phyloP scores from a whole-genome alignment of 2,329 filamentous ascomycete genomes.

The Pseudofabraea citricarpa region DNA sequence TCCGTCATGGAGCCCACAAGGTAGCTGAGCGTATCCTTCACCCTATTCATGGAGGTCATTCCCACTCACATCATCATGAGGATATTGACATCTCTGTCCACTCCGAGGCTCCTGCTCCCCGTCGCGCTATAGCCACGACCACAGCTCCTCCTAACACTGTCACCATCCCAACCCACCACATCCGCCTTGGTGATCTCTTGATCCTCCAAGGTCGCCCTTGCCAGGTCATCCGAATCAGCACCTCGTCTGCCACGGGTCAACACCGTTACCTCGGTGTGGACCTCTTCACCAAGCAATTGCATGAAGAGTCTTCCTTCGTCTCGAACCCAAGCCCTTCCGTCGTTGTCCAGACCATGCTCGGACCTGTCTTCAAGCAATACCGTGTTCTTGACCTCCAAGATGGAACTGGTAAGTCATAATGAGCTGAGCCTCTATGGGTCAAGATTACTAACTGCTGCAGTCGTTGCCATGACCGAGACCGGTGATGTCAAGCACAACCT shows the following conservation, averaged over 20 bases:
- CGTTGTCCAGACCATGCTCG: constrained; percentile 98
- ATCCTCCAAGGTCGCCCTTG: constrained; percentile 98
- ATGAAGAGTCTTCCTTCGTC: constrained; percentile 97
- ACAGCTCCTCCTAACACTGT: constrained; percentile 67
- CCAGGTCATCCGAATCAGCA: constrained; percentile 99
- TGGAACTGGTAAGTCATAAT: constrained; percentile 50
- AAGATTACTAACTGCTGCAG: constrained; percentile 28
- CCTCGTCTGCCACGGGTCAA: constrained; percentile 95
- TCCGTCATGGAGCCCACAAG: constrained; percentile 66
- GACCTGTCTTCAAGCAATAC: constrained; percentile 99
- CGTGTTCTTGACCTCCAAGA: constrained; percentile 96
- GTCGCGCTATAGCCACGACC: background rate
- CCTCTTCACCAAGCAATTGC: constrained; percentile 99
- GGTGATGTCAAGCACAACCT: constrained; percentile 95
- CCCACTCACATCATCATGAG: constrained; percentile 4
- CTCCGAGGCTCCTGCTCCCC: background rate
- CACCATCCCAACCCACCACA: constrained; percentile 98
- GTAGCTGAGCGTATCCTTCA: constrained; percentile 60
- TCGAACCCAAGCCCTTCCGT: constrained; percentile 96
- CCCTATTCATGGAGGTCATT: constrained; percentile 37
- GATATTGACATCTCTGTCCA: constrained; percentile 3
- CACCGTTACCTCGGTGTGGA: constrained; percentile 99
- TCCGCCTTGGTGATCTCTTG: constrained; percentile 97
- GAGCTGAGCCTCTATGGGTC: background rate
- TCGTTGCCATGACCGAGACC: constrained; percentile 98